These are phyloP conservation scores for Candida rishiriensis DNA, from an alignment of 805 yeast species.

Conservation along the genomic window DNA sequence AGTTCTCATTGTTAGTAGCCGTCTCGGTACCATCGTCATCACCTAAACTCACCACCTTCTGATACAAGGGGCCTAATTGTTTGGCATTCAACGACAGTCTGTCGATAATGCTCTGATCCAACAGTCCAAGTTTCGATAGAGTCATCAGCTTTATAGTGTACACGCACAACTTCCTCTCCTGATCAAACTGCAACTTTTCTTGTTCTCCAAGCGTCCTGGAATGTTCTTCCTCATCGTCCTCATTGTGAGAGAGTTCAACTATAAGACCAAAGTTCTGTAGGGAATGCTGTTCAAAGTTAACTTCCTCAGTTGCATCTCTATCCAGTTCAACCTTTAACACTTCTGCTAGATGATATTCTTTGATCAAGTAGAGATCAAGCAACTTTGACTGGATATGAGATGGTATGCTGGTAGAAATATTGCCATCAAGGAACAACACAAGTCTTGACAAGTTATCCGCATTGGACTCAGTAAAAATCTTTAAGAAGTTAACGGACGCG, in stretches of 20 bases:
- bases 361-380: constrained; percentile 40
- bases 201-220: constrained; percentile 5
- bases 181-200: not conserved
- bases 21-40: not conserved
- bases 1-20: not conserved
- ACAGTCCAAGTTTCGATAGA: constrained; percentile 11
- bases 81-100: constrained; percentile 24
- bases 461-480: not conserved
- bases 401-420: not conserved
- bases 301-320: constrained; percentile 48
- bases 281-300: constrained; percentile 18
- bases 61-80: constrained; percentile 19
- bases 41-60: constrained; percentile 2
- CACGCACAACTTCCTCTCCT: constrained; percentile 20
- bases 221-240: constrained; percentile 2
- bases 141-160: constrained; percentile 21
- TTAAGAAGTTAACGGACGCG: not conserved
- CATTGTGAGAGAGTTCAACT: not conserved
- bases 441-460: not conserved
- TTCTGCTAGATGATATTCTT: constrained; percentile 44
- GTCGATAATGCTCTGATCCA: constrained; percentile 9
- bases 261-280: no score
- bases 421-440: not conserved
- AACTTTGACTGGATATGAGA: constrained; percentile 26
- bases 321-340: constrained; percentile 37